Base-by-base conservation (phyloP, 129 eudicot species). In the Kitagawia praeruptora region DNA sequence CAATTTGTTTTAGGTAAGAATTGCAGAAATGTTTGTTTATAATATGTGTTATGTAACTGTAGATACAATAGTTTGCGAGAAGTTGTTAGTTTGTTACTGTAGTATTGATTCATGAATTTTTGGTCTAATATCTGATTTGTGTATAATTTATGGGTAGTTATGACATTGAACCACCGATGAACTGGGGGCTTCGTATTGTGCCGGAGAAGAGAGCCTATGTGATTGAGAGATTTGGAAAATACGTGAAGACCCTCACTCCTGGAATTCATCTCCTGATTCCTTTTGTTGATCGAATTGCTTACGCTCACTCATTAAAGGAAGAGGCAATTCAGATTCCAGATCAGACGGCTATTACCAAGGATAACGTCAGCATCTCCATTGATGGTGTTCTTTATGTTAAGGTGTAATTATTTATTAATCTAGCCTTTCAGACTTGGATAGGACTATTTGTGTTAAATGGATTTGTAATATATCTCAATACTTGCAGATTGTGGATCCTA, bases 131-230 rank as follows among this genome's bases (percentile, higher is more conserved):
- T 31, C 15, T 31, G 73, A 28, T 34, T 31, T 66, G 14, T 58
- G 31, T 58, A 58, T 58, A 14, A 14, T 10, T 44, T 51, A 74
- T 66, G 77, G 74, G 47, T 79, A 94, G 97, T 70, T 88, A 83
- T 86, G 93, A 86, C 5, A 81, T 78, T 39, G 75, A 85, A 11
- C 86, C 91, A 8, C 96, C 99, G 27, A 81, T 89, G 40, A 95
- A 95, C 77, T 95, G 94, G 97, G 99, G 99, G 7, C 51, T 95
- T 63, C 92, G 93, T 12, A 86, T 95, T 31, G 99, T 95, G 25
- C 97, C 99, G 0, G 96, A 95, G 87, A 88, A 86, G 85, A 89
- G 86, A 75, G 97, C 99, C 4, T 90, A 25, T 54, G 94, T 95
- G 25, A 80, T 95, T 54, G 99, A 95, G 72, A 79, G 99, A 38